Percentiles rank a stretch among this genome's conserved stretches.
Evolutionary conservation across 345 rosid genomes (phyloP).

Genomic region (Aethionema arabicum): DNA sequence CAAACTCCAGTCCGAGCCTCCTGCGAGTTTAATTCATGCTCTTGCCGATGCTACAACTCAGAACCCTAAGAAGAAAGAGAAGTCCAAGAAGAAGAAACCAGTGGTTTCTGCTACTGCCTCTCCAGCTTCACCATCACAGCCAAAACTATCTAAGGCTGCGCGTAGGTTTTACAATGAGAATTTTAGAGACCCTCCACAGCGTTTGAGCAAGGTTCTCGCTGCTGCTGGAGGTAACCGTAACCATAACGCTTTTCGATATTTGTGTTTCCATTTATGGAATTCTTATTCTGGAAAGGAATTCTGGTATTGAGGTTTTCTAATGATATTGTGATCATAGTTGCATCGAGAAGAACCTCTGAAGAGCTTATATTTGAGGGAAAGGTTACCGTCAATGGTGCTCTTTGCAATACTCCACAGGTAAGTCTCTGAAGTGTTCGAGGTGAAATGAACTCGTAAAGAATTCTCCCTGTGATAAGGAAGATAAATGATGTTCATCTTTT

Average conservation of each 20-base stretch:
- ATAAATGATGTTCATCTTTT: not conserved
- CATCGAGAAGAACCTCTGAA: slow-evolving; percentile 84
- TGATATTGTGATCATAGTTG: slow-evolving; percentile 49
- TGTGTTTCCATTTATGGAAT: not conserved
- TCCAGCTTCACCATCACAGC: slow-evolving; percentile 23
- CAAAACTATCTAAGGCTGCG: slow-evolving; percentile 74
- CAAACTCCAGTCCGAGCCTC: slow-evolving; percentile 71
- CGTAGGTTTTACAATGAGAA: slow-evolving; percentile 82
- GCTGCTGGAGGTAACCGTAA: slow-evolving; percentile 79
- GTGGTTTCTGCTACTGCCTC: not conserved
- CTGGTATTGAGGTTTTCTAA: slow-evolving; percentile 11
- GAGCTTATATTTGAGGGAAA: slow-evolving; percentile 83
- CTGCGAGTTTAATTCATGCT: slow-evolving; percentile 53
- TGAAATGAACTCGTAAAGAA: not conserved
- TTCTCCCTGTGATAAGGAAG: not conserved
- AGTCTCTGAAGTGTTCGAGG: slow-evolving; percentile 1
- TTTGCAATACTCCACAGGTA: slow-evolving; percentile 84
- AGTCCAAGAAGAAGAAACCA: slow-evolving; percentile 39
- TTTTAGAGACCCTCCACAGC: slow-evolving; percentile 66
- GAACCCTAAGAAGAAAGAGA: slow-evolving; percentile 49
- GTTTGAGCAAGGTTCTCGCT: slow-evolving; percentile 88
- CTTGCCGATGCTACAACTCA: slow-evolving; percentile 69
- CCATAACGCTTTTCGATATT: not conserved
- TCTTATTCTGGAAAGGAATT: not conserved
- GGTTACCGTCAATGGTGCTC: slow-evolving; percentile 84